Evolutionary conservation across 305 asterid genomes (phyloP), one percentile per base, ranked within the genome.

Genomic region (Ilex paraguariensis): DNA sequence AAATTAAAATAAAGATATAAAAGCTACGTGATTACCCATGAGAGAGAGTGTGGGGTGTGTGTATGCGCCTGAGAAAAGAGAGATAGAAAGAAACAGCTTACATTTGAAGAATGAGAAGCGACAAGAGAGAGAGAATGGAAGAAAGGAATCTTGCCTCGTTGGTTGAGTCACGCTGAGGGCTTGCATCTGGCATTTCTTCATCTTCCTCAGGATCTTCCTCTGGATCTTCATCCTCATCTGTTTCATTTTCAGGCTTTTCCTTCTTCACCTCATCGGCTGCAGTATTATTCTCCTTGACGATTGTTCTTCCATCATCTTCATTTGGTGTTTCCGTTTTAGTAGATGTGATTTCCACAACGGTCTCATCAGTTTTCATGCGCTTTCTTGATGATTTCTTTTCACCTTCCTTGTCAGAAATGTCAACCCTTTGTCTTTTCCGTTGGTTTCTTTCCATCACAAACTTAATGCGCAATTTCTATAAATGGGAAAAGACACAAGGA

Each of bases 141-240:
- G 31, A 58, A 59, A 31, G 67, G 60, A 61, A 52, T 39, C 82
- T 78, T 77, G 75, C 94, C 91, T 77, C 86, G 63, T 80, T 72
- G 48, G 82, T 59, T 12, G 79, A 53, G 57, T 79, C 79, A 21
- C 62, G 71, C 70, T 65, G 76, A 28, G 71, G 77, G 72, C 45
- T 69, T n/a, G 74, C 77, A 54, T 87, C 93, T 16, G 73, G 70
- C 87, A 79, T 81, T 74, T 87, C 90, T 75, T 77, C 95, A 69
- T 87, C 84, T 73, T 83, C 96, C 54, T 79, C 88, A 0, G 84
- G 85, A 56, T 83, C 95, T 73, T 84, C 95, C 70, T 84, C 93
- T 0, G 82, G 88, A 67, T 80, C 86, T 56, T 81, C 88, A 60
- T 72, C 77, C 52, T 77, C 85, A 42, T 70, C 76, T 11, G 62